Percentiles rank a stretch among this genome's conserved stretches.
phyloP scores from a whole-genome alignment of 805 yeast genomes.

The Yarrowia osloensis region DNA sequence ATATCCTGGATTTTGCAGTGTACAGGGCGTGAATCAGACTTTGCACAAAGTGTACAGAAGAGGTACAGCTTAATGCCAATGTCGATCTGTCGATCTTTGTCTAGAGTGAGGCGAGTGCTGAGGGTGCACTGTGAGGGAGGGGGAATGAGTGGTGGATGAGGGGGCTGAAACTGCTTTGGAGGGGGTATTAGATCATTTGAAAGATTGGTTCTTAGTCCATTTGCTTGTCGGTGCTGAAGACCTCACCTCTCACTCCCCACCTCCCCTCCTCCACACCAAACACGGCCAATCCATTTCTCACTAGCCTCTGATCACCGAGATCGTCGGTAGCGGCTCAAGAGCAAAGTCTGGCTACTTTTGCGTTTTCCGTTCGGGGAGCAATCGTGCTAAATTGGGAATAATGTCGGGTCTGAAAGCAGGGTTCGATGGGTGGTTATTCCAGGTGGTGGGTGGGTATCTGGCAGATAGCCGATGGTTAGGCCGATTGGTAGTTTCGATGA shows the following conservation, averaged over 20 bases:
- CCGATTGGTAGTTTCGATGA: background rate
- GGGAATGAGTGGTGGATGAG: too few relatives aligned
- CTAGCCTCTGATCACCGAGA: slow-evolving; percentile 17
- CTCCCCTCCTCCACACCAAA: too few relatives aligned
- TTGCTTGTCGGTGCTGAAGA: too few relatives aligned
- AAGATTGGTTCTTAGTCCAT: too few relatives aligned
- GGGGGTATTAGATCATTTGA: too few relatives aligned
- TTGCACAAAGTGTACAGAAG: background rate
- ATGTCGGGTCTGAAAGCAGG: background rate
- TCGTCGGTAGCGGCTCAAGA: slow-evolving; percentile 22
- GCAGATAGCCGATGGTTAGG: too few relatives aligned
- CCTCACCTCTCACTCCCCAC: too few relatives aligned
- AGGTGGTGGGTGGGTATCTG: too few relatives aligned
- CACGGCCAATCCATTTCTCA: background rate
- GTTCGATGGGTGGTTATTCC: too few relatives aligned
- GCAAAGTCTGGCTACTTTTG: background rate
- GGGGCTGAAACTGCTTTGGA: too few relatives aligned
- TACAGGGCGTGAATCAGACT: too few relatives aligned
- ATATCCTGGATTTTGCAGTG: background rate
- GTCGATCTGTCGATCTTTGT: slow-evolving; percentile 6
- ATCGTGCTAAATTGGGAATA: slow-evolving; percentile 16
- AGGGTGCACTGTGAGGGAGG: background rate
- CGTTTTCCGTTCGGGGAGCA: slow-evolving; percentile 20
- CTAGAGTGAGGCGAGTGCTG: slow-evolving; percentile 15
- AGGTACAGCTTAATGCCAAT: background rate